Conservation (phyloP, 2,329 filamentous ascomycete genomes). For the Hirsutella minnesotensis region DNA sequence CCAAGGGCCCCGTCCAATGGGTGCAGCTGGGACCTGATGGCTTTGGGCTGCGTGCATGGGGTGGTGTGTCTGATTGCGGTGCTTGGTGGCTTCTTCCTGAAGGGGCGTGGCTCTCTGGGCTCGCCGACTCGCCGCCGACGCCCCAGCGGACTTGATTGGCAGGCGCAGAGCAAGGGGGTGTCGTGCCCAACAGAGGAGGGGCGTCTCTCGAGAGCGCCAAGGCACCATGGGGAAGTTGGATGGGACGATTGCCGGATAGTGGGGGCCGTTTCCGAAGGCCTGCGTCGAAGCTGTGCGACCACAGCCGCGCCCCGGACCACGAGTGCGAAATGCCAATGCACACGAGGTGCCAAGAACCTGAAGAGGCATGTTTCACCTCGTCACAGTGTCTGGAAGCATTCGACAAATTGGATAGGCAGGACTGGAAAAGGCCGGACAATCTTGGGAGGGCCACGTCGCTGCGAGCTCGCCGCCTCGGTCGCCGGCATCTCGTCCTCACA, state of each 20-base stretch:
- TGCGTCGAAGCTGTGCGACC: not conserved
- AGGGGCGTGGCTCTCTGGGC: not conserved
- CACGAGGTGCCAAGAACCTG: not conserved
- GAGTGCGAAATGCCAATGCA: not conserved
- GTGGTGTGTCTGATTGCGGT: not conserved
- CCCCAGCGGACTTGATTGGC: not conserved
- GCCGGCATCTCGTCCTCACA: no score
- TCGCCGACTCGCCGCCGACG: constrained; percentile 7
- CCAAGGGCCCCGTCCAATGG: not conserved
- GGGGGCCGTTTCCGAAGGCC: constrained; percentile 1
- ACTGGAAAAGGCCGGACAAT: not conserved
- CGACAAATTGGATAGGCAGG: not conserved
- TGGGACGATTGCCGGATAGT: constrained; percentile 3
- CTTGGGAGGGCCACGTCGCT: no score
- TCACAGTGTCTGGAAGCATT: not conserved
- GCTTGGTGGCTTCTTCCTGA: constrained; percentile 1
- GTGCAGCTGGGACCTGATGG: not conserved
- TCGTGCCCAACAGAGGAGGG: not conserved
- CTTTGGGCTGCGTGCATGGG: not conserved
- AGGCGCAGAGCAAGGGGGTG: not conserved
- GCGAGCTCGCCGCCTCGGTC: no score
- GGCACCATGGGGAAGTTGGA: not conserved
- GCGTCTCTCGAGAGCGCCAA: not conserved
- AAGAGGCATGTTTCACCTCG: not conserved
- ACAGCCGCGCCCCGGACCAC: not conserved